These are phyloP conservation scores for Pythium scleroteichum DNA, from an alignment of 352 stramenopile genomes.

Conservation along the genomic window DNA sequence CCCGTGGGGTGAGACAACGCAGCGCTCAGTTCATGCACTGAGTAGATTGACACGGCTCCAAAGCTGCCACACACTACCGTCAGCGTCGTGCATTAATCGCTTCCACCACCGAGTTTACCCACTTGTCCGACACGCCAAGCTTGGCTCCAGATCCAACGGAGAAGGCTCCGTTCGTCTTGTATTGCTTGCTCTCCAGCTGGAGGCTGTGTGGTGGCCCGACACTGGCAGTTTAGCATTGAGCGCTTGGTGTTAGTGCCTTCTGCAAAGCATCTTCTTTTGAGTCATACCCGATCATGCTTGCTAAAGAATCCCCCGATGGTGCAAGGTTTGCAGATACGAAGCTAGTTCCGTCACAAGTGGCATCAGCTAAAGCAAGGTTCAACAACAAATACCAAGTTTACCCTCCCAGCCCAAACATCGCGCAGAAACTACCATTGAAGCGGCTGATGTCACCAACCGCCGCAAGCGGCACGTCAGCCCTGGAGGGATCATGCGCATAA, in stretches of 20 bases:
- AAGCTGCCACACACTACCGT: slow-evolving; percentile 27
- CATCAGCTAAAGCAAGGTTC: too few species aligned
- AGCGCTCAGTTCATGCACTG: too few species aligned
- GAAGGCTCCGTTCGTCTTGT: slow-evolving; percentile 80
- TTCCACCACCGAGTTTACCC: slow-evolving; percentile 13
- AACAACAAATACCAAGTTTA: slow-evolving; percentile 21
- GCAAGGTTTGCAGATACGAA: slow-evolving; percentile 23
- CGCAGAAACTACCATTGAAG: slow-evolving; percentile 45
- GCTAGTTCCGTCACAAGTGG: background rate
- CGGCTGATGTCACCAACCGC: slow-evolving; percentile 58
- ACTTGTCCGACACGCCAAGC: slow-evolving; percentile 80
- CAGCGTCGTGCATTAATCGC: background rate
- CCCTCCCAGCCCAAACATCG: slow-evolving; percentile 68
- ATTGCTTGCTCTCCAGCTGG: slow-evolving; percentile 29
- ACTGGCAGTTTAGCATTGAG: background rate
- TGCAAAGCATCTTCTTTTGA: background rate
- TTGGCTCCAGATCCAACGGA: slow-evolving; percentile 47
- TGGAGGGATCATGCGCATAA: slow-evolving; percentile 44
- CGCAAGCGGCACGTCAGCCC: slow-evolving; percentile 45
- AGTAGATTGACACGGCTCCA: slow-evolving; percentile 61
- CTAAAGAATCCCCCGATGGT: slow-evolving; percentile 1
- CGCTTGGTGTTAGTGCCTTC: background rate
- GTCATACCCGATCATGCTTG: slow-evolving; percentile 12
- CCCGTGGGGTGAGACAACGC: too few species aligned
- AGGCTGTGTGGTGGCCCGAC: slow-evolving; percentile 9